Evolutionary conservation across 441 rosid genomes (phyloP).

Genomic region (Theobroma grandiflorum): DNA sequence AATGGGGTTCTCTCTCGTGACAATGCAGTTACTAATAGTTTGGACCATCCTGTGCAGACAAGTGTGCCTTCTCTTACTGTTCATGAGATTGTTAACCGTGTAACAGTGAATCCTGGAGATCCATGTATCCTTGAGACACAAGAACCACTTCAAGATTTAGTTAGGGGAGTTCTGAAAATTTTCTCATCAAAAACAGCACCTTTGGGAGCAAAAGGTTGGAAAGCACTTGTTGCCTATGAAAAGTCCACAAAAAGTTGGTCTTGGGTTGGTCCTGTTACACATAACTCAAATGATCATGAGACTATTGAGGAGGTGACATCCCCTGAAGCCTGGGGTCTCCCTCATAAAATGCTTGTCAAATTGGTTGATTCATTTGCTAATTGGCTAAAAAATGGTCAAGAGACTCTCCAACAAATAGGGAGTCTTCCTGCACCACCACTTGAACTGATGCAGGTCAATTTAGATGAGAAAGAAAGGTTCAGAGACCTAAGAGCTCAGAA

Average conservation of each 20-base stretch:
- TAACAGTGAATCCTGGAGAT: conserved; percentile 93
- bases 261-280: conserved; percentile 86
- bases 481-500: conserved; percentile 98
- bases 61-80: conserved; percentile 75
- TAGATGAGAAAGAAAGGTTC: conserved; percentile 98
- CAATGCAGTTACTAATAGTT: conserved; percentile 49
- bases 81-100: conserved; percentile 91
- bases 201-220: conserved; percentile 98
- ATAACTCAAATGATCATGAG: conserved; percentile 68
- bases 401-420: conserved; percentile 95
- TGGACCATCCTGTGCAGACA: conserved; percentile 49
- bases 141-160: conserved; percentile 96
- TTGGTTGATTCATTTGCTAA: conserved; percentile 96
- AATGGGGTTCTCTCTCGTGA: conserved; percentile 57
- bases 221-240: conserved; percentile 82
- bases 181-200: conserved; percentile 96
- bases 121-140: conserved; percentile 93
- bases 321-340: conserved; percentile 95
- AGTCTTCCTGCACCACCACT: conserved; percentile 98
- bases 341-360: conserved; percentile 96
- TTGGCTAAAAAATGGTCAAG: conserved; percentile 98
- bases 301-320: conserved; percentile 88
- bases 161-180: conserved; percentile 93
- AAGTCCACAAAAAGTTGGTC: conserved; percentile 89
- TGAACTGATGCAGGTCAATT: conserved; percentile 79